Evolutionary conservation across 2,329 filamentous ascomycete genomes (phyloP).

Genomic region (Hortaea werneckii): DNA sequence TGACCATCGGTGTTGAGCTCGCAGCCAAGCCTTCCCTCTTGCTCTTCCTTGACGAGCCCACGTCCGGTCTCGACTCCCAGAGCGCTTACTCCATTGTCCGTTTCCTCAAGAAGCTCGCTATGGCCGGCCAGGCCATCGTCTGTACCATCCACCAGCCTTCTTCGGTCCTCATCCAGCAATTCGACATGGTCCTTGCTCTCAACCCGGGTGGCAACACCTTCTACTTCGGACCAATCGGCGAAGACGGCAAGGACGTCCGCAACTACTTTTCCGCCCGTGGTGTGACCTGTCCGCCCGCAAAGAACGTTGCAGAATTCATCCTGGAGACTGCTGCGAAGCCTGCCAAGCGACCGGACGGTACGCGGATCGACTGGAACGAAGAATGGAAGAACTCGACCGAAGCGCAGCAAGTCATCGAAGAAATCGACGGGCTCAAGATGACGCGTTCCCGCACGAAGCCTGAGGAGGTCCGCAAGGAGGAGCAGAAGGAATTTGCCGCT

Average conservation of each 20-base stretch:
- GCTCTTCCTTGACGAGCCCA: constrained; percentile 64
- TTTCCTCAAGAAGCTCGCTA: constrained; percentile 57
- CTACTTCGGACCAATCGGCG: constrained; percentile 63
- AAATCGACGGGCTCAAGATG: constrained; percentile 55
- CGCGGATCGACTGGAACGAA: constrained; percentile 59
- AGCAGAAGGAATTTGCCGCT: constrained; percentile 49
- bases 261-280: constrained; percentile 60
- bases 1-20: constrained; percentile 65
- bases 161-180: constrained; percentile 58
- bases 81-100: constrained; percentile 58
- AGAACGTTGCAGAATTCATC: constrained; percentile 58
- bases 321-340: constrained; percentile 55
- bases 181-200: constrained; percentile 62
- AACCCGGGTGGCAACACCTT: constrained; percentile 61
- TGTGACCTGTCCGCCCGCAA: constrained; percentile 53
- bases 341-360: constrained; percentile 43
- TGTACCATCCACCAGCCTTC: constrained; percentile 68
- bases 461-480: constrained; percentile 28
- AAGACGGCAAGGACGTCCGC: constrained; percentile 54
- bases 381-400: constrained; percentile 61
- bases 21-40: constrained; percentile 58
- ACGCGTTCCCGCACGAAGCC: constrained; percentile 41
- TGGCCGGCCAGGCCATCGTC: constrained; percentile 59
- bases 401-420: constrained; percentile 46
- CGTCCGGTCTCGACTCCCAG: constrained; percentile 59